Evolutionary conservation across 108 stramenopile species (phyloP), one percentile per base, ranked within the genome.

Genomic region (Phaeodactylum tricornutum): DNA sequence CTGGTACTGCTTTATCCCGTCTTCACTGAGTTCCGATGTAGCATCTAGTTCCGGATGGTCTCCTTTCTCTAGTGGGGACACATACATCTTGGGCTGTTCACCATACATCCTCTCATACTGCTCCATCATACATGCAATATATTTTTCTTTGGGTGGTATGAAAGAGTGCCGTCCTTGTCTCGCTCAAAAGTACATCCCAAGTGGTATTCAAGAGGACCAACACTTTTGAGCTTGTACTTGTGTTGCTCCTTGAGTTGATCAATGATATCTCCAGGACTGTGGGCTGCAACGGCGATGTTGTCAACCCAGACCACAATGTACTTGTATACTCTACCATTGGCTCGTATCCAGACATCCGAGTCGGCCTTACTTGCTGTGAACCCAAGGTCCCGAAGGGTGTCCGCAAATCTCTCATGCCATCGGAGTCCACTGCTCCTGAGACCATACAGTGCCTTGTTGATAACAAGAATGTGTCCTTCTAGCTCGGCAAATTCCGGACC

Each of bases 31-130:
- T 11, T 27, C 22, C 15, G n/a, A 20, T 0, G 60, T 37, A n/a
- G 45, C 47, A 53, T 64, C 70, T 11, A 53, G 16, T 50, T 66
- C 64, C 7, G 61, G 53, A 45, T 54, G 51, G 25, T 62, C 61
- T 5, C 29, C 27, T 3, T 21, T 15, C 24, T 62, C 61, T 4
- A 48, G 16, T 21, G 53, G 47, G 24, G 26, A 41, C 8, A 31
- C 7, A 2, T 9, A 12, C 15, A 7, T 7, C 23, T 56, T 68
- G 4, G 66, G 60, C 24, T 45, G 42, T 16, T 55, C n/a, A 33
- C 65, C 60, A 23, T 61, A 50, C 37, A 72, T 40, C 2, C 17
- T 19, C 1, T 57, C 47, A 27, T 47, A 49, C 0, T 34, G 31
- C 6, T 19, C 20, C 1, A 52, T n/a, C 22, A 57, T 44, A 29